Evolutionary conservation across 2,329 filamentous ascomycete genomes (phyloP).

Genomic region (Aspergillus brasiliensis): DNA sequence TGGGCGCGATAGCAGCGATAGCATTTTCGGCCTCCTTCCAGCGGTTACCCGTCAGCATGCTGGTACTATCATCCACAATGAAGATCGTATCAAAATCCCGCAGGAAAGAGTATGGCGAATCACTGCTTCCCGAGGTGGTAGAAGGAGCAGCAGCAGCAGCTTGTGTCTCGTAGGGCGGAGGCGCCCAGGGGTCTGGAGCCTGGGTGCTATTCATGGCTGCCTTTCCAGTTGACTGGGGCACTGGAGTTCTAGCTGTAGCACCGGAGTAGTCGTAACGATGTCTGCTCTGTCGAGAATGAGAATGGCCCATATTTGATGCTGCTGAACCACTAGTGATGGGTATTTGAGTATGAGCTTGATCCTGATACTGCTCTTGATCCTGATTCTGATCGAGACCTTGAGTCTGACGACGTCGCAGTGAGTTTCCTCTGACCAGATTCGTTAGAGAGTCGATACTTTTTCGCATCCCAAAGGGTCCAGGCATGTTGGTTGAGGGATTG

Average conservation of each 20-base stretch:
- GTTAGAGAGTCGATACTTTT: too few species aligned
- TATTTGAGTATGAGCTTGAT: not conserved
- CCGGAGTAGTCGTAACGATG: not conserved
- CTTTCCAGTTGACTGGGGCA: not conserved
- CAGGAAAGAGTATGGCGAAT: conserved; percentile 77
- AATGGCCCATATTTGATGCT: not conserved
- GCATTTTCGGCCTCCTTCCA: conserved; percentile 76
- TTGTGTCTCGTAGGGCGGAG: conserved; percentile 2
- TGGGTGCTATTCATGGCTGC: not conserved
- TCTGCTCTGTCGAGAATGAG: not conserved
- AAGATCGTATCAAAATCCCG: conserved; percentile 82
- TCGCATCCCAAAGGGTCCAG: too few species aligned
- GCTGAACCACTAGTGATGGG: not conserved
- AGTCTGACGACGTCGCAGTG: not conserved
- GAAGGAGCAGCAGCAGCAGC: conserved; percentile 25
- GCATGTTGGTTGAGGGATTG: too few species aligned
- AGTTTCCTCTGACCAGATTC: too few species aligned
- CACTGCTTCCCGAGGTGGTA: conserved; percentile 39
- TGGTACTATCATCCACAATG: conserved; percentile 87
- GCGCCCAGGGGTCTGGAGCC: not conserved
- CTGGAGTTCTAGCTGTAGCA: not conserved
- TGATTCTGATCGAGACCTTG: not conserved
- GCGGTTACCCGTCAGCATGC: conserved; percentile 78
- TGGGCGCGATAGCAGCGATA: conserved; percentile 73
- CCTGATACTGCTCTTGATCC: not conserved